These are phyloP conservation scores for Aspergillus brunneoviolaceus DNA, from an alignment of 2,329 filamentous ascomycete species.

Conservation along the genomic window DNA sequence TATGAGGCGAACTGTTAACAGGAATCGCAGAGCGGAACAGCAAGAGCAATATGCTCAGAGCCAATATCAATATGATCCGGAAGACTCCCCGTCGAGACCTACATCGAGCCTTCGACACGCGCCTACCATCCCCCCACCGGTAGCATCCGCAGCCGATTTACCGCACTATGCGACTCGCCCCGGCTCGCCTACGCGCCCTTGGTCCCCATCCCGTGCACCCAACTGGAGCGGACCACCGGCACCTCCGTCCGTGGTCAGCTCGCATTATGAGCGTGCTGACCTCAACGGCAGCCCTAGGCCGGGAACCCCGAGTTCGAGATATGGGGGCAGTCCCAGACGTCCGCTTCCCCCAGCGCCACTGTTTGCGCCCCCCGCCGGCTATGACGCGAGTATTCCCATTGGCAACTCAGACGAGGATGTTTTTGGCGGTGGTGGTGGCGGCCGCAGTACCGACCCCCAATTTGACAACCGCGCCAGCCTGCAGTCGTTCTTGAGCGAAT, in stretches of 20 bases:
- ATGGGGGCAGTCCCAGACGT: slow-evolving; percentile 81
- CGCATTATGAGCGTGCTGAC: slow-evolving; percentile 81
- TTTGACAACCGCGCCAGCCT: slow-evolving; percentile 57
- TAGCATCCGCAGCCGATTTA: slow-evolving; percentile 33
- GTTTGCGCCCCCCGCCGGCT: slow-evolving; percentile 61
- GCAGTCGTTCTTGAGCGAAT: slow-evolving; percentile 62
- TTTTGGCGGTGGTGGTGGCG: slow-evolving; percentile 57
- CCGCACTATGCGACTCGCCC: slow-evolving; percentile 41
- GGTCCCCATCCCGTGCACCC: slow-evolving; percentile 53
- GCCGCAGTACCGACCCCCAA: slow-evolving; percentile 47
- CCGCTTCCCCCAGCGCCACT: slow-evolving; percentile 86
- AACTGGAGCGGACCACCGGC: slow-evolving; percentile 73
- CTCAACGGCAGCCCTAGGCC: slow-evolving; percentile 87
- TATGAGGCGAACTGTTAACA: slow-evolving; percentile 19
- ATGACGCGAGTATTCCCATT: slow-evolving; percentile 49
- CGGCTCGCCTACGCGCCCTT: slow-evolving; percentile 50
- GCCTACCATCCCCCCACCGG: slow-evolving; percentile 43
- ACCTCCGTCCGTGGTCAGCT: slow-evolving; percentile 60
- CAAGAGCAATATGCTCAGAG: slow-evolving; percentile 11
- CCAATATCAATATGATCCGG: slow-evolving; percentile 17
- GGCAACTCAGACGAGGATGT: slow-evolving; percentile 62
- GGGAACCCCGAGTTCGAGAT: slow-evolving; percentile 84
- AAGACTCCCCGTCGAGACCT: slow-evolving; percentile 37
- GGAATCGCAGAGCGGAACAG: slow-evolving; percentile 14
- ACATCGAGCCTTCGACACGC: slow-evolving; percentile 44